Evolutionary conservation across 1,284 basidiomycete species (phyloP).

Genomic region (Ganoderma resinaceum): DNA sequence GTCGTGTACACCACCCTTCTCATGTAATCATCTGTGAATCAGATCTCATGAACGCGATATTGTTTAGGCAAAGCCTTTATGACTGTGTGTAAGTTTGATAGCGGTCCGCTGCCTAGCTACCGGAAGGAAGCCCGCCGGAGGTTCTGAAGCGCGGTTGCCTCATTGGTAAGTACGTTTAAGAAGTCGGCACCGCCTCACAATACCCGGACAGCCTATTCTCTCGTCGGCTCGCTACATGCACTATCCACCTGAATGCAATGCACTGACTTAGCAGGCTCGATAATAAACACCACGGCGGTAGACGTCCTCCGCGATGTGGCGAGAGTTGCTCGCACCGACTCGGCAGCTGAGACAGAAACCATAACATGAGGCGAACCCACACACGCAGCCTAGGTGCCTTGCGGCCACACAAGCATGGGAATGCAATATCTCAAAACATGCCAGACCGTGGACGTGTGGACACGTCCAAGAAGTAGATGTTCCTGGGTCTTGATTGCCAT

Average conservation of each 20-base stretch:
- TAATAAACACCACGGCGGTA: slow-evolving; percentile 18
- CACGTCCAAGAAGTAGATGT: slow-evolving; percentile 5
- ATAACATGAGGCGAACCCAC: slow-evolving; percentile 23
- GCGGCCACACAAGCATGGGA: neutral
- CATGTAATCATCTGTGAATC: neutral
- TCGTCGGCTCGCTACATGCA: slow-evolving; percentile 19
- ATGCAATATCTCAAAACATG: slow-evolving; percentile 13
- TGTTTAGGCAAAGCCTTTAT: slow-evolving; percentile 3
- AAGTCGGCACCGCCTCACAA: slow-evolving; percentile 24
- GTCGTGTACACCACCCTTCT: slow-evolving; percentile 1
- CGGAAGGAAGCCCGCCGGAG: slow-evolving; percentile 26
- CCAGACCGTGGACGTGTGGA: neutral
- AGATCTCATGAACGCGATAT: neutral
- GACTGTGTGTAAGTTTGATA: neutral
- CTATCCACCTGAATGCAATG: slow-evolving; percentile 23
- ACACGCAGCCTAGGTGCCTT: neutral
- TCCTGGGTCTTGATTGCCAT: neutral
- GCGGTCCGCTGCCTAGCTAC: neutral
- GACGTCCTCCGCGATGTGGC: slow-evolving; percentile 21
- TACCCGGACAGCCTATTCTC: slow-evolving; percentile 20
- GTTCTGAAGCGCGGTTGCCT: slow-evolving; percentile 10
- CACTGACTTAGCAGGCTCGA: slow-evolving; percentile 8
- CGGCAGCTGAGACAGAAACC: slow-evolving; percentile 1
- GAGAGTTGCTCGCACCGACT: slow-evolving; percentile 13
- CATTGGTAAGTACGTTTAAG: slow-evolving; percentile 28